Evolutionary conservation across 208 protist species (phyloP).

Genomic region (Acanthamoeba lenticulata): DNA sequence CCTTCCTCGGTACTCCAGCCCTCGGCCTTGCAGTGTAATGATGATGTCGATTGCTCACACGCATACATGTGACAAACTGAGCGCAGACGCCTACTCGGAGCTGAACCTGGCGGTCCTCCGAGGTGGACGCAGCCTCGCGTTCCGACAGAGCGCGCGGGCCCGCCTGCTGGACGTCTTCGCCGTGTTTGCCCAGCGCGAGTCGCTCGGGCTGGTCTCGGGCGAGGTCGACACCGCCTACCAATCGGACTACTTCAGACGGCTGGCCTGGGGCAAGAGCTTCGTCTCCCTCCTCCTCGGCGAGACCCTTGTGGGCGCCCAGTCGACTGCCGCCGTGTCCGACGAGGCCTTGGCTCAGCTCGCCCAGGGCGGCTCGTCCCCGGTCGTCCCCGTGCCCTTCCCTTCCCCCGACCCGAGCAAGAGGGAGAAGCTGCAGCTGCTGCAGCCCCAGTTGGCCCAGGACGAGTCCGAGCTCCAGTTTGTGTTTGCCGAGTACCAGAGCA

Average conservation of each 20-base stretch:
- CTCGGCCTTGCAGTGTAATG: too few species aligned
- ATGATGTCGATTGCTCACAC: too few species aligned
- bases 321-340: neutral
- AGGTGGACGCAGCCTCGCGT: neutral
- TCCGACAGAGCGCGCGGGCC: neutral
- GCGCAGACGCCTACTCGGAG: neutral
- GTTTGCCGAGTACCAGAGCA: neutral
- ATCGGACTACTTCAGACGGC: neutral
- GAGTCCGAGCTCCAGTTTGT: neutral
- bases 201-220: neutral
- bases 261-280: neutral
- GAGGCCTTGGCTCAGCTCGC: neutral
- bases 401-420: too few species aligned
- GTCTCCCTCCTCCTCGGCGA: neutral
- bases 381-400: too few species aligned
- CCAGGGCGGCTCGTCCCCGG: too few species aligned
- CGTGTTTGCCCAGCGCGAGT: neutral
- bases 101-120: neutral
- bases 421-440: neutral
- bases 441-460: neutral
- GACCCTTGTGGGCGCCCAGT: neutral
- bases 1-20: neutral
- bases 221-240: neutral
- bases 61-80: too few species aligned
- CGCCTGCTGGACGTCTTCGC: neutral